Conservation (phyloP, 1,284 basidiomycete species). For the Xerocomus nothofagi region DNA sequence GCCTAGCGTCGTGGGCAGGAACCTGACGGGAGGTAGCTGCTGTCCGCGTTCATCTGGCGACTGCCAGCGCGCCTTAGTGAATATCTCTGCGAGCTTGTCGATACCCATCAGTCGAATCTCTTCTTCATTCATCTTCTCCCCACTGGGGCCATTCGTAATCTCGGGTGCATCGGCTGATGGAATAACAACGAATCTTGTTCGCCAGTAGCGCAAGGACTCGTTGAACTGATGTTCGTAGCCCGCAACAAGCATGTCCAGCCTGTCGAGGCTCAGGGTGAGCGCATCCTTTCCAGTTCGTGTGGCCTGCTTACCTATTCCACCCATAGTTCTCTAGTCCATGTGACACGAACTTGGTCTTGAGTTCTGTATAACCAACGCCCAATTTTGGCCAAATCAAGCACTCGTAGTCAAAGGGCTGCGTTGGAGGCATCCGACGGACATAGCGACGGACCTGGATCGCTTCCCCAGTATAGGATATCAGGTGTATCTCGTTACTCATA, state of each 20-base stretch:
- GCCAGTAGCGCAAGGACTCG: conserved; percentile 87
- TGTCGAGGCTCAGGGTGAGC: conserved; percentile 27
- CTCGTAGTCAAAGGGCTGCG: conserved; percentile 71
- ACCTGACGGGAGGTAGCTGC: conserved; percentile 58
- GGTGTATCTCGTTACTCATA: conserved; percentile 94
- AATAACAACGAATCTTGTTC: conserved; percentile 93
- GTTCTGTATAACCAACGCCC: conserved; percentile 83
- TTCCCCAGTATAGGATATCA: conserved; percentile 85
- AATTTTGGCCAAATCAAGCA: conserved; percentile 94
- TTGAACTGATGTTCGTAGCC: conserved; percentile 83
- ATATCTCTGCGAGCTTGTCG: conserved; percentile 87
- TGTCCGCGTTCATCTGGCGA: conserved; percentile 56
- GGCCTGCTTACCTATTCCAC: conserved; percentile 67
- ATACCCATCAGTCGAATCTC: conserved; percentile 89
- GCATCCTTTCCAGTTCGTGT: neutral
- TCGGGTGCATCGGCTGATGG: conserved; percentile 74
- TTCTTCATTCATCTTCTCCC: conserved; percentile 79
- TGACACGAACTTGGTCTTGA: conserved; percentile 74
- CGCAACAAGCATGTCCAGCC: conserved; percentile 80
- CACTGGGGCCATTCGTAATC: conserved; percentile 54
- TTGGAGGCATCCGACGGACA: conserved; percentile 71
- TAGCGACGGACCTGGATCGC: conserved; percentile 88
- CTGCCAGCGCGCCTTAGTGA: conserved; percentile 80
- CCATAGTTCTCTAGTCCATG: conserved; percentile 80
- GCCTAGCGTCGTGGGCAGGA: conserved; percentile 80